Conservation (phyloP, 768 basidiomycete species). For the Cytidiella melzeri region DNA sequence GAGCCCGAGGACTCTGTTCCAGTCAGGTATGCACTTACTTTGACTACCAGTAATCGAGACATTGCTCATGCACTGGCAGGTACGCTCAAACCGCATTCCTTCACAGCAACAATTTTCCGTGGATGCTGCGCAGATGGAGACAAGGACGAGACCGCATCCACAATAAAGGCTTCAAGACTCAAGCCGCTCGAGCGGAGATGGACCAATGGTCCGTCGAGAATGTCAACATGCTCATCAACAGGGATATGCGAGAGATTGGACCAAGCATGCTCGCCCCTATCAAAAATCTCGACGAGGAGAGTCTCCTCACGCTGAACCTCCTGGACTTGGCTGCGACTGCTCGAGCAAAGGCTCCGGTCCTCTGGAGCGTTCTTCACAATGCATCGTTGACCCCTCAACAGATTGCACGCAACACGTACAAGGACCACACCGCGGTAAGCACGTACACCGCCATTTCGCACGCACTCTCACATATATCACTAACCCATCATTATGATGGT, state of each 20-base stretch:
- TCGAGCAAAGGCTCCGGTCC: conserved; percentile 1
- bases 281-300: conserved; percentile 2
- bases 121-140: background rate
- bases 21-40: background rate
- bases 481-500: conserved; percentile 4
- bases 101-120: conserved; percentile 2
- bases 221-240: background rate
- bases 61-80: background rate
- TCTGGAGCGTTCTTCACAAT: conserved; percentile 2
- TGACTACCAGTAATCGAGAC: background rate
- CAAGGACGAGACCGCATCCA: background rate
- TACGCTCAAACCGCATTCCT: conserved; percentile 5
- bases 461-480: background rate
- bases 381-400: conserved; percentile 8
- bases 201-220: background rate
- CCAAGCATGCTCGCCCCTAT: background rate
- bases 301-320: conserved; percentile 2
- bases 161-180: background rate
- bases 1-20: background rate
- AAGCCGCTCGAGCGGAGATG: background rate
- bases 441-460: too few relatives aligned
- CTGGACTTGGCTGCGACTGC: background rate
- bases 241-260: conserved; percentile 2
- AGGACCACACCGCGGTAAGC: conserved; percentile 8
- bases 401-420: background rate